These are phyloP conservation scores for Stentor coeruleus DNA, from an alignment of 73 alveolate genomes.

Conservation along the genomic window DNA sequence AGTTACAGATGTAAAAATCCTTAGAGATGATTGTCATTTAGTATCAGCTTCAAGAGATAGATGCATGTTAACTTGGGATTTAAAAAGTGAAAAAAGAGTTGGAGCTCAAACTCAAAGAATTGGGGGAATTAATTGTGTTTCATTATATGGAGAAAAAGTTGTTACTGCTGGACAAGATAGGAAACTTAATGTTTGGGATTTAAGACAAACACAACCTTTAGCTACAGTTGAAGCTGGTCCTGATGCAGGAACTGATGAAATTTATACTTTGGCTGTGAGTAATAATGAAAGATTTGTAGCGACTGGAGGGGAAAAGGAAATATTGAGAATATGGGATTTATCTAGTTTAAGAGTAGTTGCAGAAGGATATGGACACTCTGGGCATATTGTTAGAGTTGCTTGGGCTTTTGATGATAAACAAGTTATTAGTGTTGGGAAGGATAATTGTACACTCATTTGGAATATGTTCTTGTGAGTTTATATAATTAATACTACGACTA, in stretches of 20 bases:
- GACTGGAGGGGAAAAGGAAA: conserved; percentile 76
- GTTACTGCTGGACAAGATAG: conserved; percentile 92
- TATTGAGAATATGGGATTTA: conserved; percentile 70
- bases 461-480: too few relatives aligned
- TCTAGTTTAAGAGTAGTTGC: conserved; percentile 49
- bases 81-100: conserved; percentile 87
- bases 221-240: conserved; percentile 74
- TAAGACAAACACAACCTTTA: conserved; percentile 80
- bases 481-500: too few relatives aligned
- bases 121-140: conserved; percentile 94
- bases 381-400: conserved; percentile 54
- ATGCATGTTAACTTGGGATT: conserved; percentile 86
- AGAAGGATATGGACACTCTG: conserved; percentile 80
- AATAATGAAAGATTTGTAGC: conserved; percentile 74
- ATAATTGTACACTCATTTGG: conserved; percentile 79
- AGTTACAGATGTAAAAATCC: conserved; percentile 85
- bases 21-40: conserved; percentile 86
- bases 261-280: conserved; percentile 65
- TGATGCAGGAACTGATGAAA: conserved; percentile 88
- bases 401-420: conserved; percentile 80
- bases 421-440: conserved; percentile 71
- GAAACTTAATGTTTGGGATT: conserved; percentile 92
- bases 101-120: conserved; percentile 90
- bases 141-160: conserved; percentile 73
- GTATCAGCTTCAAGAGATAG: conserved; percentile 87